Evolutionary conservation across 345 rosid species (phyloP), one percentile per base, ranked within the genome.

Genomic region (Moricandia moricandioides): DNA sequence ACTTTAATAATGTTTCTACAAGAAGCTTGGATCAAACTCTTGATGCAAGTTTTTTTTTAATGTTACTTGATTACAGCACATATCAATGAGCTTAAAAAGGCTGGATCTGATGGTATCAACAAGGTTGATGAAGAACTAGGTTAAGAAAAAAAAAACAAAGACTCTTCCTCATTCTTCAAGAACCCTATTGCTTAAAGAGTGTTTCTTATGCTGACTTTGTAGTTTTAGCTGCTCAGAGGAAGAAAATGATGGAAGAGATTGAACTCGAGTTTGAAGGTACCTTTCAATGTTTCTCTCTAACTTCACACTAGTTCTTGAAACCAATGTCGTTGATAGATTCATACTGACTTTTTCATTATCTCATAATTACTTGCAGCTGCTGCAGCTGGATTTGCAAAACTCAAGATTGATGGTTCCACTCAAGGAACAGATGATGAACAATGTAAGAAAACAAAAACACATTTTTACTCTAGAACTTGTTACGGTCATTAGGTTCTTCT

Each of bases 181-280:
- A 52, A 27, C 34, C 16, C 21, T 76, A n/a, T 34, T 43, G 11
- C 30, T 55, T 0, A 76, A 30, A 62, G 37, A 69, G 1, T 69
- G 13, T 7, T 14, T 64, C 60, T 64, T 11, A 57, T 57, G 39
- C 1, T 70, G 60, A 5, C 39, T 70, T 61, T 77, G 47, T 66
- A 71, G 37, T 59, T 35, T 71, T 39, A 78, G 81, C 69, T 59
- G 62, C 56, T 26, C 34, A 54, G 67, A 78, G 77, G 34, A 58
- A 58, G 5, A 45, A 71, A 65, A 65, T 78, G 72, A 56, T 78
- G 62, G 77, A 78, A 47, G 72, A 4, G 3, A 71, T 78, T 29
- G 81, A 78, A 29, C 77, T 67, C 2, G 81, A 78, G 63, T 78
- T 71, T 17, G 77, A 71, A 71, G 81, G 81, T 71, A 65, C 8